Conservation (phyloP, 495 filamentous ascomycete genomes). For the Penicillium paxilli region DNA sequence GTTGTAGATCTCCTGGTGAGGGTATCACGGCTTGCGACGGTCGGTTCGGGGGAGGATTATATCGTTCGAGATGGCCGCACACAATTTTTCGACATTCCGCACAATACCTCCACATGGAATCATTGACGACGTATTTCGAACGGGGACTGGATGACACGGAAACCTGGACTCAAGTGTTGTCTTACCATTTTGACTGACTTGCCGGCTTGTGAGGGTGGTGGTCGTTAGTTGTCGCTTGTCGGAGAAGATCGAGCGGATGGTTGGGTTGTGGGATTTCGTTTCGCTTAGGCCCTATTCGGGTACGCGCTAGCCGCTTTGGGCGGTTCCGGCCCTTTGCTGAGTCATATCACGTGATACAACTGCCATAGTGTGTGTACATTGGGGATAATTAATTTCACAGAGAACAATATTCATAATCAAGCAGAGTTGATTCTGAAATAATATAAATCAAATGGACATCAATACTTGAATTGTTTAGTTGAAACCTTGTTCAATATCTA, state of each 20-base stretch:
- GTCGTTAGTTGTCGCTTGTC: constrained; percentile 52
- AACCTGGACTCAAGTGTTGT: constrained; percentile 20
- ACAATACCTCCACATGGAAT: constrained; percentile 13
- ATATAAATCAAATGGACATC: no score
- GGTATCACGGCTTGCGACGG: not conserved
- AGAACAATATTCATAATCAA: no score
- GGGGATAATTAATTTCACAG: no score
- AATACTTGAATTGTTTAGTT: no score
- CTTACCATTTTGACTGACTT: constrained; percentile 65
- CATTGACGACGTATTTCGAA: constrained; percentile 21
- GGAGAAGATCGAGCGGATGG: constrained; percentile 42
- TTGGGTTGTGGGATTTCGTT: constrained; percentile 50
- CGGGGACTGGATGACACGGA: constrained; percentile 24
- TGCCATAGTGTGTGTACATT: no score
- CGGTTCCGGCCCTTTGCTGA: constrained; percentile 15
- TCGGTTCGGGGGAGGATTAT: not conserved
- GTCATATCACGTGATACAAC: constrained; percentile 15
- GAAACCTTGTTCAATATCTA: no score
- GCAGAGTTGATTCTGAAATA: no score
- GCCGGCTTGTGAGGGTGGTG: constrained; percentile 47
- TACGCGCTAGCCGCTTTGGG: constrained; percentile 33
- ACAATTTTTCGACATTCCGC: constrained; percentile 12
- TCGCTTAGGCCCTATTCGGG: constrained; percentile 53
- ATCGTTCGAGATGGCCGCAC: constrained; percentile 23
- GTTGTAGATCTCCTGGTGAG: not conserved